These are phyloP conservation scores for Entomortierella chlamydospora DNA, from an alignment of 192 early-diverging fungal species.

Conservation along the genomic window DNA sequence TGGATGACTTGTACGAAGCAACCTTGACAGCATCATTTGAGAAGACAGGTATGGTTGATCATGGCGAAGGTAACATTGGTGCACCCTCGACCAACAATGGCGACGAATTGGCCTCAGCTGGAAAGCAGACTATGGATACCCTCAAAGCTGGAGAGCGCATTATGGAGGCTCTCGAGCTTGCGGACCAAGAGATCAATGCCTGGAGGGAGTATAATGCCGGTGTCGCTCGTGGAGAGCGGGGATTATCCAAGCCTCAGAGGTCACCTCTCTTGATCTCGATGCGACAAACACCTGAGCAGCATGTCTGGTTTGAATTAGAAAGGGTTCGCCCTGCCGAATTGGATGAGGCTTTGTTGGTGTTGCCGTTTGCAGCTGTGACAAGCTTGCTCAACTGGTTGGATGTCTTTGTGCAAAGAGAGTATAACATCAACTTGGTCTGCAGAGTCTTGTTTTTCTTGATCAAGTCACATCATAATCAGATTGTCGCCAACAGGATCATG, in stretches of 20 bases:
- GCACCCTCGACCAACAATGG: constrained; percentile 41
- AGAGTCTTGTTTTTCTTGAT: constrained; percentile 89
- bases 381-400: constrained; percentile 83
- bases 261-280: constrained; percentile 51
- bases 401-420: constrained; percentile 85
- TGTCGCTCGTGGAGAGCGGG: constrained; percentile 40
- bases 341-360: constrained; percentile 89
- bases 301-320: constrained; percentile 83
- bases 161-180: constrained; percentile 92
- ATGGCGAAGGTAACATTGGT: constrained; percentile 63
- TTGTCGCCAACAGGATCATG: constrained; percentile 84
- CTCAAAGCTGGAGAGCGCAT: constrained; percentile 95
- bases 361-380: constrained; percentile 86
- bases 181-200: constrained; percentile 81
- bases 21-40: constrained; percentile 77
- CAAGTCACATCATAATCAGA: constrained; percentile 90
- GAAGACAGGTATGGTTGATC: constrained; percentile 57
- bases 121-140: constrained; percentile 92
- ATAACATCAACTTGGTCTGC: constrained; percentile 83
- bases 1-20: constrained; percentile 91
- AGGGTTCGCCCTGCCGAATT: constrained; percentile 86
- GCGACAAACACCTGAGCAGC: constrained; percentile 69
- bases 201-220: constrained; percentile 73
- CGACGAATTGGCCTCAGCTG: constrained; percentile 78
- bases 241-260: constrained; percentile 48